Percentiles rank a stretch among this genome's conserved stretches.
These are phyloP conservation scores for Herpetomonas samuelpessoai DNA, from an alignment of 208 protist species.

Conservation along the genomic window DNA sequence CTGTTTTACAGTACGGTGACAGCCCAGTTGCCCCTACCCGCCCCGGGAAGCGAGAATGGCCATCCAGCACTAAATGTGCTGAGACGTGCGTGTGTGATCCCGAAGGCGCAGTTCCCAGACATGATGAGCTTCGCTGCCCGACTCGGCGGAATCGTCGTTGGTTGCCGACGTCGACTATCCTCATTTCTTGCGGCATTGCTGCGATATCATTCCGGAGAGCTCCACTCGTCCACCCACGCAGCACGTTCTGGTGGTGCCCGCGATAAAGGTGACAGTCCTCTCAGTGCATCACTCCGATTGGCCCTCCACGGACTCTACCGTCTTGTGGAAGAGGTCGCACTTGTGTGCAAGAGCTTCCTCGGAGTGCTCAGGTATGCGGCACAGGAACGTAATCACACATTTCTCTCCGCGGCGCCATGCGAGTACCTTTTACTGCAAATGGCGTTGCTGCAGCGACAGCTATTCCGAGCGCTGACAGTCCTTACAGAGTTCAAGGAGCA, in stretches of 20 bases:
- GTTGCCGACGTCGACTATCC: neutral
- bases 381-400: too few species aligned
- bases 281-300: too few species aligned
- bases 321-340: too few species aligned
- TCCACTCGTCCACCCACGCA: neutral
- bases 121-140: neutral
- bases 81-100: neutral
- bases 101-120: neutral
- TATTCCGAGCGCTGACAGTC: too few species aligned
- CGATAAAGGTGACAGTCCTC: too few species aligned
- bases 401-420: too few species aligned
- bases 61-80: neutral
- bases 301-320: too few species aligned
- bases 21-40: neutral
- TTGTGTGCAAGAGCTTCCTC: too few species aligned
- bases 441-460: neutral
- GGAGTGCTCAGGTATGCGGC: too few species aligned
- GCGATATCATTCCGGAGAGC: neutral
- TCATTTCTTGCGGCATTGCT: neutral
- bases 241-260: too few species aligned
- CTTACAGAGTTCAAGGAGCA: too few species aligned
- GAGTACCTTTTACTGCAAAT: slow-evolving; percentile 2
- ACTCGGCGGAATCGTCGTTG: neutral
- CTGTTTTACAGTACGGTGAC: neutral
- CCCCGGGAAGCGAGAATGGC: neutral